Base-by-base conservation (phyloP, 176 grass and related monocot genomes). In the Elaeis guineensis region DNA sequence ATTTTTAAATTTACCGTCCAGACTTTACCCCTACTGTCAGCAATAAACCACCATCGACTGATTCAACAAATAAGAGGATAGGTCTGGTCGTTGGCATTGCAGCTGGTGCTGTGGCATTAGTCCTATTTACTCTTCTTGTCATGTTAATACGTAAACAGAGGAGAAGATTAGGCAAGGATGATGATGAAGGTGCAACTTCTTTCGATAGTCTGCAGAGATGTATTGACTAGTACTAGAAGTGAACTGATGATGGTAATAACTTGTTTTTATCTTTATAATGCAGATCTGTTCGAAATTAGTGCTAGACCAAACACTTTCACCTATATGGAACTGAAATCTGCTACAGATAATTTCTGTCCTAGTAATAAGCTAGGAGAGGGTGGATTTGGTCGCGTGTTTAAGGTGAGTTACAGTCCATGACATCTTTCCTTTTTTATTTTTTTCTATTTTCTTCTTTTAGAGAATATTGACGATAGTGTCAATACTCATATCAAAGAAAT, bases 321-420 rank as follows among this genome's bases (percentile, higher is more conserved):
- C 35, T 78, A 71, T 62, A 21, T 58, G 20, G 75, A 78, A 21
- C 25, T 78, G 29, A 63, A 59, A 61, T 19, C 67, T 49, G 75
- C 66, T 8, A 78, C 67, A 21, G 66, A 78, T 21, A 58, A 44
- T 15, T 78, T 78, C 19, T 58, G 4, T 78, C 32, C 58, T 50
- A 22, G n/a, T 14, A 78, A 78, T 55, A 22, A 57, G 49, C 21
- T 78, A 14, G 75, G 75, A 51, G 51, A 71, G 55, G 75, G 75
- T 50, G 75, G 75, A 55, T 78, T 58, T 63, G 75, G 75, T 2
- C 22, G 29, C 14, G 75, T 78, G n/a, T 70, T 59, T 64, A 78
- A 64, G 75, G 75, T 78, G 2, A 24, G 16, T 12, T 12, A 44
- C 1, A 12, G 2, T 14, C 9, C 2, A 11, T 14, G 11, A 14